Base-by-base conservation (phyloP, 306 rosid species). In the Prunus kanzakura region DNA sequence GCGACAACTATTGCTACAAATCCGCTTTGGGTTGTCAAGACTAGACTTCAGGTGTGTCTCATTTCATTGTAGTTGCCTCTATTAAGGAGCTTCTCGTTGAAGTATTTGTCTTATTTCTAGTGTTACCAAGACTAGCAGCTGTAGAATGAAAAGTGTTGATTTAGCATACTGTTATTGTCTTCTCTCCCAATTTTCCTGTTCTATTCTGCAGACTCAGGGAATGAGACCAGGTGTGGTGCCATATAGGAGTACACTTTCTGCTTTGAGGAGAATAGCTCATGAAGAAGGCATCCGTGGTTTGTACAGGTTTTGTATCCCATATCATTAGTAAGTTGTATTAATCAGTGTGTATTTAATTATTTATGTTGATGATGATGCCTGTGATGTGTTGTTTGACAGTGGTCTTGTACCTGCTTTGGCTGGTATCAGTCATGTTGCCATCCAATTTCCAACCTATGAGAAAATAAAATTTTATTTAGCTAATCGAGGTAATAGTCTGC, bases 1-100 rank as follows among this genome's bases (percentile, higher is more conserved):
- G 88, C 95, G 41, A 90, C 96, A 73, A 81, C 93, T 65, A 80
- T 89, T 86, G 86, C 84, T 62, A 93, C 94, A 61, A 93, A 93
- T 85, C 98, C 98, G 14, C 93, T 93, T 57, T 93, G 96, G 98
- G 98, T 93, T 76, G 98, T 93, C 71, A 93, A 93, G 91, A 93
- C 96, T 73, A 90, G 98, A 78, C 86, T 93, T 76, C 96, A 93
- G 78, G 97, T 93, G 46, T 50, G 89, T 81, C 78, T 83, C 80
- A 73, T 78, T 79, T 29, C 52, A 69, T 58, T 14, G 13, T 72
- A 9, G 60, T 27, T 16, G 2, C 47, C n/a, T 22, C 19, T 46
- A 11, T 8, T 38, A 38, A 38, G 43, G 43, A 7, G 43, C 9
- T 38, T 38, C 43, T 38, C 43, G 43, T 38, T 38, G 43, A 38